Conservation (phyloP, 306 rosid species). For the Corylus heterophylla region DNA sequence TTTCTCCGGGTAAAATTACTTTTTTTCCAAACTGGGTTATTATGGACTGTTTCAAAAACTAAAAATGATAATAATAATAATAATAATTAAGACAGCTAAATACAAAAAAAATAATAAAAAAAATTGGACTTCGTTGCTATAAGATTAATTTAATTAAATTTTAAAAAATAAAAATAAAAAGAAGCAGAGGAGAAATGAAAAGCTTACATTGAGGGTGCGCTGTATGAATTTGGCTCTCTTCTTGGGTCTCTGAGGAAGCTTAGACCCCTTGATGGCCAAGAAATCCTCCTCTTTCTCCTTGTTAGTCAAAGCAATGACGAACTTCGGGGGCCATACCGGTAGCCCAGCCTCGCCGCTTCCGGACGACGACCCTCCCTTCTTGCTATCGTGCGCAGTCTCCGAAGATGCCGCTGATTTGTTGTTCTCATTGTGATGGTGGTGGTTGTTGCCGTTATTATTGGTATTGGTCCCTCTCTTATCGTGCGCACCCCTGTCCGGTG, state of each 20-base stretch:
- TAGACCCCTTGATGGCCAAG: constrained; percentile 83
- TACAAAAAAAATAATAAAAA: not conserved
- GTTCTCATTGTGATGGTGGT: constrained; percentile 36
- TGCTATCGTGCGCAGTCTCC: constrained; percentile 93
- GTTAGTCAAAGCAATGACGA: constrained; percentile 83
- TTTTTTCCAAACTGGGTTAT: not conserved
- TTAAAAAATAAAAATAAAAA: not conserved
- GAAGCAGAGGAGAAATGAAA: not conserved
- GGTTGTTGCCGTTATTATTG: constrained; percentile 28
- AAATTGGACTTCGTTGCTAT: not conserved
- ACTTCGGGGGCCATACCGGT: constrained; percentile 84
- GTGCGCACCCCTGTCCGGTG: constrained; percentile 89
- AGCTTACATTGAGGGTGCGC: constrained; percentile 92
- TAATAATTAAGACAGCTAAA: not conserved
- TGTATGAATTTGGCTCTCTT: constrained; percentile 84
- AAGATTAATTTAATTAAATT: too few species aligned
- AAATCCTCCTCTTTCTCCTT: constrained; percentile 98
- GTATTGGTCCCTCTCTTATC: constrained; percentile 60
- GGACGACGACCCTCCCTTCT: constrained; percentile 86
- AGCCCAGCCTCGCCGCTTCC: constrained; percentile 77
- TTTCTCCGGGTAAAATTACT: not conserved
- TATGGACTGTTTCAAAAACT: not conserved
- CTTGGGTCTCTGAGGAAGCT: constrained; percentile 89
- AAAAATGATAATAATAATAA: not conserved
- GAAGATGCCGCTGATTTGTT: constrained; percentile 77